A percentile compares a stretch with the other conserved stretches of the same genome.
These are phyloP conservation scores for Aspergillus sojae DNA, from an alignment of 2,329 filamentous ascomycete species.

Conservation along the genomic window DNA sequence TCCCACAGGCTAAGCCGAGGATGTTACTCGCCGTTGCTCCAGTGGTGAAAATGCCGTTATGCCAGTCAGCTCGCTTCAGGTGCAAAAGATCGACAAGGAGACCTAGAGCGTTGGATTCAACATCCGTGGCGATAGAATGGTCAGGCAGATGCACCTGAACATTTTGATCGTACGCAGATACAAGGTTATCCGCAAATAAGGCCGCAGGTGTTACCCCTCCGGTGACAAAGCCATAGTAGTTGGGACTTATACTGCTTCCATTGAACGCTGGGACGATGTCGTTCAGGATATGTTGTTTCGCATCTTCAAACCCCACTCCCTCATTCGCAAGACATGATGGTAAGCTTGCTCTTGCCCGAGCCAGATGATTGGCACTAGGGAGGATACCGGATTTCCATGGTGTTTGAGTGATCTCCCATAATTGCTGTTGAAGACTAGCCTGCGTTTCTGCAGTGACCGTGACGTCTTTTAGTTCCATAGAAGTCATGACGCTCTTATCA, in stretches of 20 bases:
- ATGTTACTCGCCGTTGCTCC: slow-evolving; percentile 69
- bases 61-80: slow-evolving; percentile 61
- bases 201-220: slow-evolving; percentile 80
- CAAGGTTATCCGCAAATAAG: slow-evolving; percentile 80
- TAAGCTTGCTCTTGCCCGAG: slow-evolving; percentile 38
- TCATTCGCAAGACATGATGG: slow-evolving; percentile 28
- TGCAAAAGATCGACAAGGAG: slow-evolving; percentile 70
- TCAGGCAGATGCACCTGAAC: slow-evolving; percentile 77
- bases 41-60: slow-evolving; percentile 78
- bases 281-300: slow-evolving; percentile 42
- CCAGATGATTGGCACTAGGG: slow-evolving; percentile 32
- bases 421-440: slow-evolving; percentile 24
- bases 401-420: slow-evolving; percentile 36
- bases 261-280: slow-evolving; percentile 62
- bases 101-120: slow-evolving; percentile 72
- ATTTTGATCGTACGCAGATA: slow-evolving; percentile 79
- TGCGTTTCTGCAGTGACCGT: slow-evolving; percentile 18
- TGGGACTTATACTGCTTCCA: slow-evolving; percentile 63
- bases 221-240: slow-evolving; percentile 88
- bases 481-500: neutral
- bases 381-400: slow-evolving; percentile 35
- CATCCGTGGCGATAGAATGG: slow-evolving; percentile 73
- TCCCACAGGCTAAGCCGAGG: slow-evolving; percentile 67
- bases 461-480: slow-evolving; percentile 19
- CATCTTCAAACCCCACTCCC: slow-evolving; percentile 34